Evolutionary conservation across 176 grass and related monocot genomes (phyloP).

Genomic region (Hsuehochloa calcarea): DNA sequence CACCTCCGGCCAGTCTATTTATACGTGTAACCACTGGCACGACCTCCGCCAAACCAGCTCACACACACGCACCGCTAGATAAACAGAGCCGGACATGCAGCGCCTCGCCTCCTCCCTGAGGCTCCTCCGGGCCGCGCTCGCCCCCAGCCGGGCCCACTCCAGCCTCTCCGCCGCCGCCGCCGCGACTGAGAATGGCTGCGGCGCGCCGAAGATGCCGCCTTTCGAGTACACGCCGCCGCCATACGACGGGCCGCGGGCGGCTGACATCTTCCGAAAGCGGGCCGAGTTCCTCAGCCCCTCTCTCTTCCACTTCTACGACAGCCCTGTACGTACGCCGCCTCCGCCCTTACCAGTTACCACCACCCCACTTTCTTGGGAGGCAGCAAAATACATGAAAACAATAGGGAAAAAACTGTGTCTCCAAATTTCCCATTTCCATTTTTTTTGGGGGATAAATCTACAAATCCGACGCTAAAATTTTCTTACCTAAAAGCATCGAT

Average conservation of each 20-base stretch:
- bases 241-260: slow-evolving; percentile 70
- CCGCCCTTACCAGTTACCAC: not conserved
- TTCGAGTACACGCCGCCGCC: slow-evolving; percentile 77
- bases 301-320: slow-evolving; percentile 80
- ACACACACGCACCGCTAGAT: not conserved
- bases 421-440: not conserved
- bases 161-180: slow-evolving; percentile 39
- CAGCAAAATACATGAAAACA: not conserved
- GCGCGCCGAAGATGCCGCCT: slow-evolving; percentile 55
- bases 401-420: too few relatives aligned
- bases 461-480: not conserved
- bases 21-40: slow-evolving; percentile 3
- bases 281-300: slow-evolving; percentile 85
- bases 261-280: slow-evolving; percentile 75
- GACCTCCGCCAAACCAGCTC: slow-evolving; percentile 1
- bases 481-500: not conserved
- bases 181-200: slow-evolving; percentile 22
- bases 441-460: not conserved
- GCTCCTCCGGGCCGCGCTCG: slow-evolving; percentile 44
- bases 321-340: slow-evolving; percentile 53
- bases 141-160: slow-evolving; percentile 37
- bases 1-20: slow-evolving; percentile 32
- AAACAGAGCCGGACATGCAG: slow-evolving; percentile 32
- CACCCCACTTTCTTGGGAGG: not conserved
- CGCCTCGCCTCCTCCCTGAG: slow-evolving; percentile 50